A percentile compares a stretch with the other conserved stretches of the same genome.
Conservation (phyloP, 148 eudicot species). For the Fagopyrum esculentum region DNA sequence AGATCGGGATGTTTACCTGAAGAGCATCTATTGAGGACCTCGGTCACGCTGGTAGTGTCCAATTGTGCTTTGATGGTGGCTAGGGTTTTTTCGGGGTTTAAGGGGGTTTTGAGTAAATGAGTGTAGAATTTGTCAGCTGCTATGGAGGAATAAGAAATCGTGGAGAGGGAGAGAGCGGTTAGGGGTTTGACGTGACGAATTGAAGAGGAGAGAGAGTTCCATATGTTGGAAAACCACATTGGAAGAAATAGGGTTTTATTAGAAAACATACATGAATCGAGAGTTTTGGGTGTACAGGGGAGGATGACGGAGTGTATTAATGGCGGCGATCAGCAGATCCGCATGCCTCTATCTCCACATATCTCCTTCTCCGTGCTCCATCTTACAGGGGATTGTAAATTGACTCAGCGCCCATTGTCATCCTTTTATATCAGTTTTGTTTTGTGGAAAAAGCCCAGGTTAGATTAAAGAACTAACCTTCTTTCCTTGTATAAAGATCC, state of each 20-base stretch:
- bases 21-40: constrained; percentile 41
- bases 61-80: constrained; percentile 31
- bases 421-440: too few species aligned
- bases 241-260: neutral
- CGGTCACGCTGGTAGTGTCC: constrained; percentile 38
- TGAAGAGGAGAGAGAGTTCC: neutral
- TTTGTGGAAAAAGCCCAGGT: too few species aligned
- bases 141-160: constrained; percentile 18
- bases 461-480: too few species aligned
- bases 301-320: too few species aligned
- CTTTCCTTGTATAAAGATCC: too few species aligned
- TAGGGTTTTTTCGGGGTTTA: constrained; percentile 55
- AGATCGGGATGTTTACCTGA: constrained; percentile 35
- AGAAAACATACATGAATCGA: too few species aligned
- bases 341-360: too few species aligned
- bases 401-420: too few species aligned
- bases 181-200: neutral
- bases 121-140: constrained; percentile 34
- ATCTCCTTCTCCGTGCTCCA: too few species aligned
- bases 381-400: too few species aligned
- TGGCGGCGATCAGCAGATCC: too few species aligned
- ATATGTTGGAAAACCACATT: constrained; percentile 5
- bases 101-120: constrained; percentile 34
- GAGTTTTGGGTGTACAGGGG: too few species aligned
- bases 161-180: neutral